Evolutionary conservation across 345 rosid genomes (phyloP), one percentile per base, ranked within the genome.

Genomic region (Gossypium herbaceum): DNA sequence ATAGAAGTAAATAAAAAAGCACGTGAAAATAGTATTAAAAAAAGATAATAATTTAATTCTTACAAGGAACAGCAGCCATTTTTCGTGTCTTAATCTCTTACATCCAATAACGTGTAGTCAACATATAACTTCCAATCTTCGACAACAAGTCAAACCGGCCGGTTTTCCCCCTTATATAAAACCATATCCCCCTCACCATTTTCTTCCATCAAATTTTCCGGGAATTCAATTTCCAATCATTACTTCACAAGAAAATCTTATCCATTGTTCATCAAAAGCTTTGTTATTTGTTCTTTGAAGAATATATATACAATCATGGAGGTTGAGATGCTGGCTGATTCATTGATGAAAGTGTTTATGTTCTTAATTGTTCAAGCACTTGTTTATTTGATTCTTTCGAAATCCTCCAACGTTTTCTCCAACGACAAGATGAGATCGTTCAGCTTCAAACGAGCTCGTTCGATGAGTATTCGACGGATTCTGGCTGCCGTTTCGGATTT

Each of bases 301-400:
- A 41, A 66, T 8, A 20, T 12, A 56, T 56, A 19, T 1, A 20
- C 3, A 22, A 22, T 57, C 27, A 75, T 75, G 65, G 72, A 22
- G 9, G n/a, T 8, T 4, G 78, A 66, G 58, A 66, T 19, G 45
- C 29, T 66, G 17, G 81, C 58, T 7, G 88, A 87, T 62, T 41
- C 75, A n/a, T 51, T 87, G 67, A 4, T 79, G 24, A 89, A 82
- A 81, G 68, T 81, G 12, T 73, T 41, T 29, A 61, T 83, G 73
- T 87, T 85, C 73, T n/a, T 79, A 73, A 65, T 89, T 50, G 87
- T 85, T 25, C 93, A 89, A 69, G 88, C 74, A 50, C 70, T 89
- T 79, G 88, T 89, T 6, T 89, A 85, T 68, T 71, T 83, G 43
- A 84, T 89, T 41, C 87, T 87, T 62, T 65, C 86, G 9, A 87